Conservation (phyloP, 306 rosid genomes). For the Corylus americana region DNA sequence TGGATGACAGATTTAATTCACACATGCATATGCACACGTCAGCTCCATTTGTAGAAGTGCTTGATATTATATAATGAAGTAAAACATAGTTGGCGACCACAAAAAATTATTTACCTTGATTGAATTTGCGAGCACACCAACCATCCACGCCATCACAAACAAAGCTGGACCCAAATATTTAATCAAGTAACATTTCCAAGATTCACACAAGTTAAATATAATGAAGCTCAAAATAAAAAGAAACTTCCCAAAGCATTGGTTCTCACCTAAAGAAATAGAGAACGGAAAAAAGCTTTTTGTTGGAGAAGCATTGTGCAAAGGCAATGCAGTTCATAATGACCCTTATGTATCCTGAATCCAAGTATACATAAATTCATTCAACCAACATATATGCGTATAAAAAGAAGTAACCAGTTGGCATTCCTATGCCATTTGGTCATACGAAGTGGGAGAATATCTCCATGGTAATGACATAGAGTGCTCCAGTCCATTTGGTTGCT, state of each 20-base stretch:
- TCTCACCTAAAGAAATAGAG: constrained; percentile 85
- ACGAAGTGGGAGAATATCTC: neutral
- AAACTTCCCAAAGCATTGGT: constrained; percentile 18
- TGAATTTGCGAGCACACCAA: constrained; percentile 99
- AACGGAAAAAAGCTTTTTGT: constrained; percentile 71
- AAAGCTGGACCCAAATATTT: constrained; percentile 63
- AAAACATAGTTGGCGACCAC: neutral
- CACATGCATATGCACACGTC: too few relatives aligned
- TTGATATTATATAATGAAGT: neutral
- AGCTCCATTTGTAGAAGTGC: neutral
- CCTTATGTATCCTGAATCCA: constrained; percentile 80
- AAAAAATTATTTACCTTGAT: constrained; percentile 66
- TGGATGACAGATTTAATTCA: neutral
- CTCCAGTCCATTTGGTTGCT: neutral
- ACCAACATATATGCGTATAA: neutral
- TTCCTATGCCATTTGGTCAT: neutral
- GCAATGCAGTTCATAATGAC: constrained; percentile 75
- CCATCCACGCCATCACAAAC: constrained; percentile 96
- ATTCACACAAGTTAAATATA: constrained; percentile 19
- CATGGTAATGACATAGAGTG: neutral
- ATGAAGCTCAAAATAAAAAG: constrained; percentile 17
- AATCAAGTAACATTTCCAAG: constrained; percentile 26
- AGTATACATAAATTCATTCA: constrained; percentile 20
- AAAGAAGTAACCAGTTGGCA: constrained; percentile 3
- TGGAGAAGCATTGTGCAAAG: constrained; percentile 69